These are phyloP conservation scores for Calonectria crousiana DNA, from an alignment of 2,329 filamentous ascomycete genomes.

Conservation along the genomic window DNA sequence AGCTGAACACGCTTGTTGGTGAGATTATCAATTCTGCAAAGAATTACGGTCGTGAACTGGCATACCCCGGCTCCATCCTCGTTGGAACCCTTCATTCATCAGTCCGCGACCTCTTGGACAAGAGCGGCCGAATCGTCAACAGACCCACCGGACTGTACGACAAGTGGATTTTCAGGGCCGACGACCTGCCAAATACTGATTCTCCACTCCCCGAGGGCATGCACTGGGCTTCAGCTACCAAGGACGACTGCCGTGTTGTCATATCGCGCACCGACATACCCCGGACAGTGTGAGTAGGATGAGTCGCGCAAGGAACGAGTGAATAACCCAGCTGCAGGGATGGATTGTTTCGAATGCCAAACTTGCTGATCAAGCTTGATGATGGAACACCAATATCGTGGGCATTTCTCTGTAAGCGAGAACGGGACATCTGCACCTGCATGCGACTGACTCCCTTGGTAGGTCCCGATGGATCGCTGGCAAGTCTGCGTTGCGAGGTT, in stretches of 20 bases:
- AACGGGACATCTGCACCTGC: not conserved
- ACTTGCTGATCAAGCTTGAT: constrained; percentile 57
- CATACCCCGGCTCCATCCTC: constrained; percentile 49
- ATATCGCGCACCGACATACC: constrained; percentile 67
- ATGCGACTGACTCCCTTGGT: not conserved
- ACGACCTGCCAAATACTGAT: constrained; percentile 54
- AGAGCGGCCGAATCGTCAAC: constrained; percentile 42
- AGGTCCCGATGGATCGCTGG: constrained; percentile 72
- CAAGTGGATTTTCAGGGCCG: constrained; percentile 70
- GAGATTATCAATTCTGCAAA: constrained; percentile 45
- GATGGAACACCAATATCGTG: constrained; percentile 70
- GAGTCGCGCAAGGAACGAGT: not conserved
- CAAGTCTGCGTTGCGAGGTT: constrained; percentile 70
- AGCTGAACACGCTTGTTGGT: constrained; percentile 49
- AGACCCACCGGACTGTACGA: constrained; percentile 53
- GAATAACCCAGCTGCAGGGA: constrained; percentile 44
- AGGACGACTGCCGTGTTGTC: constrained; percentile 68
- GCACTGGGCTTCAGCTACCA: constrained; percentile 65
- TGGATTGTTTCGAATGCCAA: constrained; percentile 59
- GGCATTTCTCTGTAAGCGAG: constrained; percentile 66
- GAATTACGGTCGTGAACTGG: constrained; percentile 33
- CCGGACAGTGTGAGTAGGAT: constrained; percentile 60
- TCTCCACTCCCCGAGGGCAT: constrained; percentile 59
- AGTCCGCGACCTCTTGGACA: constrained; percentile 41
- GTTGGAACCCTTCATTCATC: constrained; percentile 50